Base-by-base conservation (phyloP, 208 protist species). In the Trypanosomatidae sp. region DNA sequence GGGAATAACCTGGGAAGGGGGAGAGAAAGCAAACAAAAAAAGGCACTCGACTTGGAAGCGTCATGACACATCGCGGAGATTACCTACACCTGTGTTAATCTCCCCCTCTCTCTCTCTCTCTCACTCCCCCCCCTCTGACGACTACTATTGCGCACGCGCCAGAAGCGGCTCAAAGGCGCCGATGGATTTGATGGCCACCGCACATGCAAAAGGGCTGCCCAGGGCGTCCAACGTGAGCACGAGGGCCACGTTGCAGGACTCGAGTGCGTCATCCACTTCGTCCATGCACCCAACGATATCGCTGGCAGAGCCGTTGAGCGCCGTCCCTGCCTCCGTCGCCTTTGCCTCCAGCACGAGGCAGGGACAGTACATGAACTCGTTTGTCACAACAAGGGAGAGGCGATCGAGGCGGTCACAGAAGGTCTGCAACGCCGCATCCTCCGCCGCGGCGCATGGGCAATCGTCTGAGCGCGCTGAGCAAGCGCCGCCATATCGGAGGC, bases 311-410 rank as follows among this genome's bases (percentile, higher is more conserved):
- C 9, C 60, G 22, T 9, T 44, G 19, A 25, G 25, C 64, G 52
- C 25, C 36, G n/a, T n/a, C 25, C 1, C 3, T 15, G n/a, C n/a
- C 49, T 77, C 56, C 30, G 69, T 75, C 22, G 59, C 65, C 12
- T 36, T 55, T 19, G 80, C 69, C 9, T 78, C 73, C 33, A 64
- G 33, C 10, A 76, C 82, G 39, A 84, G 47, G 70, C 88, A 93
- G 8, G 92, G 92, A 65, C 90, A 94, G 80, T 90, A 93, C 92
- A 97, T 97, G 64, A 93, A 86, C 62, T 97, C 92, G 73, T 95
- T 97, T 36, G 90, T 95, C 49, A 95, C 92, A 10, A 95, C 81
- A 44, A 94, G 70, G n/a, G 74, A 80, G 22, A 95, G 78, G 9
- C 55, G 36, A n/a, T 80, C 75, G 19, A 93, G 65, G 13, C 80